These are phyloP conservation scores for Exserohilum turcica DNA, from an alignment of 2,329 filamentous ascomycete species.

Conservation along the genomic window DNA sequence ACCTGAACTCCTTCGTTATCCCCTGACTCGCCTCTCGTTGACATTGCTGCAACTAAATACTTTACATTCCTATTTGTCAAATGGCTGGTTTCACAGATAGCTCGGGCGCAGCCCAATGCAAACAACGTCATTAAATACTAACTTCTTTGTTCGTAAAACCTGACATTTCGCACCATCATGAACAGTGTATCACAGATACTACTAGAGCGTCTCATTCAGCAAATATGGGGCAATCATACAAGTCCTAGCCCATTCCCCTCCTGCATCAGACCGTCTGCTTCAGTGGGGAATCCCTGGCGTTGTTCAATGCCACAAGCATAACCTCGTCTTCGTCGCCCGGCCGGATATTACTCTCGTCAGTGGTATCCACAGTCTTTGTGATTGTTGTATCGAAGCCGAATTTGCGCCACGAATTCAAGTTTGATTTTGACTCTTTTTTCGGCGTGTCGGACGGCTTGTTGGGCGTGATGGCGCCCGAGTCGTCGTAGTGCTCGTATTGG, in stretches of 20 bases:
- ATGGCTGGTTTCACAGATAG: no score
- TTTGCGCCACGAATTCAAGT: not conserved
- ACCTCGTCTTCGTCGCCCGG: not conserved
- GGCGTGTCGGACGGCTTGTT: not conserved
- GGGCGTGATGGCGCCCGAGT: not conserved
- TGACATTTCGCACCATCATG: no score
- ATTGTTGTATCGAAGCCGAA: not conserved
- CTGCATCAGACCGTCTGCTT: not conserved
- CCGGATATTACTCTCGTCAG: not conserved
- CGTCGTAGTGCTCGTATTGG: not conserved
- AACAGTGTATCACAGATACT: no score
- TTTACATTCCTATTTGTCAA: no score
- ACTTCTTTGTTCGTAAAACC: no score
- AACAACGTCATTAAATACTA: no score
- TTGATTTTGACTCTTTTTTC: not conserved
- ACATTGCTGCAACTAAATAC: no score
- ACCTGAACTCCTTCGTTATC: no score
- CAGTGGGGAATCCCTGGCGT: not conserved
- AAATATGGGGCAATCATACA: no score
- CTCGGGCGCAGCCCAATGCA: no score
- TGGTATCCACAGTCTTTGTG: not conserved
- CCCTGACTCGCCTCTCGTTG: no score
- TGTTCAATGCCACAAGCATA: not conserved
- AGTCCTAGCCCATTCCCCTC: not conserved
- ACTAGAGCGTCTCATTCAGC: no score